Conservation (phyloP, 1,284 basidiomycete species). For the Wolfiporia cocos region DNA sequence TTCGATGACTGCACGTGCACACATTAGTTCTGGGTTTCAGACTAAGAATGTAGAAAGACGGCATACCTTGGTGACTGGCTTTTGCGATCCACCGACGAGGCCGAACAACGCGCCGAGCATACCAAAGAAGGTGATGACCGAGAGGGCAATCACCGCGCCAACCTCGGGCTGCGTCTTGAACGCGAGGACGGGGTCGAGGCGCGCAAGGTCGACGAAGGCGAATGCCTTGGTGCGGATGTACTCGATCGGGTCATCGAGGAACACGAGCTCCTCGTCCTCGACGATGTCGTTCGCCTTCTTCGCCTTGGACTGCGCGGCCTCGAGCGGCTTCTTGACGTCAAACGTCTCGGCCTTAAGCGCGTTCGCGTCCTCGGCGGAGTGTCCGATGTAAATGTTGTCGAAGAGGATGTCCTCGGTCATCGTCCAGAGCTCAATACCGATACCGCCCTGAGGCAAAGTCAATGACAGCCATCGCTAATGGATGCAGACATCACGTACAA, state of each 20-base stretch:
- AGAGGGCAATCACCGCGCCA: slow-evolving; percentile 68
- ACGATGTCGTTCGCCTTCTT: slow-evolving; percentile 35
- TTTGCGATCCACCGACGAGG: slow-evolving; percentile 66
- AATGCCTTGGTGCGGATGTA: slow-evolving; percentile 76
- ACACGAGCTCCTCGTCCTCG: slow-evolving; percentile 52
- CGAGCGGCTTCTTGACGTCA: slow-evolving; percentile 74
- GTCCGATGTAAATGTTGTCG: slow-evolving; percentile 91
- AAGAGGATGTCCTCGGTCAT: slow-evolving; percentile 98
- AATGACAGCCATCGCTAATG: slow-evolving; percentile 6
- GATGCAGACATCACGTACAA: slow-evolving; percentile 41
- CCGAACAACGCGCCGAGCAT: slow-evolving; percentile 79
- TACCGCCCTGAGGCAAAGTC: slow-evolving; percentile 56
- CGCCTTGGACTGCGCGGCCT: slow-evolving; percentile 45
- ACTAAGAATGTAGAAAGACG: slow-evolving; percentile 1
- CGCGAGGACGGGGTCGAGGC: slow-evolving; percentile 67
- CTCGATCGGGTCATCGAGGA: slow-evolving; percentile 68
- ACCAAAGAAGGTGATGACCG: slow-evolving; percentile 73
- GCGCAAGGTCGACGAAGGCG: slow-evolving; percentile 69
- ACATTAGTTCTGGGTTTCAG: no score
- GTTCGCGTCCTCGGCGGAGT: slow-evolving; percentile 81
- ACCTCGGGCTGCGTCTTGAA: slow-evolving; percentile 83
- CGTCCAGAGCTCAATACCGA: slow-evolving; percentile 97
- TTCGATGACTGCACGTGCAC: slow-evolving; percentile 46
- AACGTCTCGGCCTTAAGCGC: slow-evolving; percentile 55
- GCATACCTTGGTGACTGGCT: slow-evolving; percentile 58